Conservation (phyloP, 352 stramenopile genomes). For the Phytophthora hybrid region DNA sequence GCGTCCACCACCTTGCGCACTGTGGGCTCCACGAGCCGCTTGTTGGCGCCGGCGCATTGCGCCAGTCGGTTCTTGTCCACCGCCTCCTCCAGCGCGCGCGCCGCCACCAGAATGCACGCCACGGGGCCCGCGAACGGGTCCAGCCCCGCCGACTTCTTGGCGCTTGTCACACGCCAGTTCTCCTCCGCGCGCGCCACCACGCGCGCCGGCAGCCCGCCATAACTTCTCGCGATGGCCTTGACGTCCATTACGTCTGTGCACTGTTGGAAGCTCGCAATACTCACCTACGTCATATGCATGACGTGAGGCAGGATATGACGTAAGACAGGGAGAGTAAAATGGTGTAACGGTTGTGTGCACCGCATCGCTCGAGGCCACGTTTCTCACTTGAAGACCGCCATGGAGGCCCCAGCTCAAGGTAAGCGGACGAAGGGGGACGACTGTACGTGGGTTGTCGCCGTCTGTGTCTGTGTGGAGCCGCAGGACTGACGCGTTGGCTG, state of each 20-base stretch:
- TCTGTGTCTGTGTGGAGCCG: neutral
- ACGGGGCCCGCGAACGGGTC: slow-evolving; percentile 58
- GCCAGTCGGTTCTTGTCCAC: slow-evolving; percentile 59
- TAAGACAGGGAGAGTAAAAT: neutral
- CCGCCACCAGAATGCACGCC: slow-evolving; percentile 72
- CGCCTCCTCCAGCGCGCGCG: slow-evolving; percentile 52
- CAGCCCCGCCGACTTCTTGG: slow-evolving; percentile 49
- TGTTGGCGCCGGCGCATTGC: slow-evolving; percentile 50
- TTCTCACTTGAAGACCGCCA: slow-evolving; percentile 18
- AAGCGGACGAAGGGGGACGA: slow-evolving; percentile 17
- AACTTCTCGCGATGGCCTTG: slow-evolving; percentile 49
- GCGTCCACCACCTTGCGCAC: slow-evolving; percentile 63
- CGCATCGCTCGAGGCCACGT: neutral
- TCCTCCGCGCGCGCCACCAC: slow-evolving; percentile 62
- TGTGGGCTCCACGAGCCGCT: slow-evolving; percentile 52
- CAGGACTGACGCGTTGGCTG: slow-evolving; percentile 2
- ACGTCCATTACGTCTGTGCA: slow-evolving; percentile 46
- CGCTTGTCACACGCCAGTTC: slow-evolving; percentile 57
- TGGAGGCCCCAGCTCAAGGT: slow-evolving; percentile 35
- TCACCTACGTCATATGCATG: neutral
- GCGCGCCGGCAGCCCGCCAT: slow-evolving; percentile 61
- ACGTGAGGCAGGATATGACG: neutral
- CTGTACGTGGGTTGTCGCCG: slow-evolving; percentile 8
- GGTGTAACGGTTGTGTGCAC: slow-evolving; percentile 12
- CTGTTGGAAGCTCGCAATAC: neutral